Base-by-base conservation (phyloP, 2,329 filamentous ascomycete genomes). In the Chalaropsis ovoidea region DNA sequence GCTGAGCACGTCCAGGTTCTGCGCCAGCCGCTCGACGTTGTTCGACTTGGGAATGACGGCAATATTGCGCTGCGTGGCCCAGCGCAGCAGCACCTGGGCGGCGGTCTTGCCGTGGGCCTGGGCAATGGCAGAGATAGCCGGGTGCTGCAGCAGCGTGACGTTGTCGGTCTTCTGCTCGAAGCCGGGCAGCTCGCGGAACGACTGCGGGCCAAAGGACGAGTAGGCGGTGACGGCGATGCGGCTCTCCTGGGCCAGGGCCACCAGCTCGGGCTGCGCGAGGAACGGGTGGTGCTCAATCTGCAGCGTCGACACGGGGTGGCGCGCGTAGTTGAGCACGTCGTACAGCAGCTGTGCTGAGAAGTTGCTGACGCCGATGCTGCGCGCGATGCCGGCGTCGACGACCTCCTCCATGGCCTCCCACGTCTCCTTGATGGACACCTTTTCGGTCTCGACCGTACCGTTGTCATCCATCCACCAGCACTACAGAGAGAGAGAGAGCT, bases 231-330 rank as follows among this genome's bases (percentile, higher is more conserved):
- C 81, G 70, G 81, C 80, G 71, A 95, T 86, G 68, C 84, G 83
- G 77, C 90, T 81, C 64, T 78, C 77, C 78, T 87, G 80, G 71
- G 86, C 87, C 63, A 90, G 83, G 71, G 83, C 78, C 71, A 94
- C 75, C 63, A 95, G 82, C 64, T 85, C 81, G 67, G 79, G 76
- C 80, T 95, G 90, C 68, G 88, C 86, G 67, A 93, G 83, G 81
- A 92, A 94, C 31, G 90, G 90, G 81, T 95, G 90, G 79, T 93
- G 89, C 80, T 95, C 90, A 75, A 95, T 86, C 80, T 95, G 90
- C 68, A 94, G 85, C 49, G 87, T 86, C 47, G 89, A 87, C 8
- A 89, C 88, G 56, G 80, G 80, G 76, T 90, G 83, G 71, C 82
- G 84, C 69, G 88, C 88, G 76, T 91, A 90, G 71, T 87, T 84